Base-by-base conservation (phyloP, 2,329 filamentous ascomycete genomes). In the Paracoccidioides brasiliensis region DNA sequence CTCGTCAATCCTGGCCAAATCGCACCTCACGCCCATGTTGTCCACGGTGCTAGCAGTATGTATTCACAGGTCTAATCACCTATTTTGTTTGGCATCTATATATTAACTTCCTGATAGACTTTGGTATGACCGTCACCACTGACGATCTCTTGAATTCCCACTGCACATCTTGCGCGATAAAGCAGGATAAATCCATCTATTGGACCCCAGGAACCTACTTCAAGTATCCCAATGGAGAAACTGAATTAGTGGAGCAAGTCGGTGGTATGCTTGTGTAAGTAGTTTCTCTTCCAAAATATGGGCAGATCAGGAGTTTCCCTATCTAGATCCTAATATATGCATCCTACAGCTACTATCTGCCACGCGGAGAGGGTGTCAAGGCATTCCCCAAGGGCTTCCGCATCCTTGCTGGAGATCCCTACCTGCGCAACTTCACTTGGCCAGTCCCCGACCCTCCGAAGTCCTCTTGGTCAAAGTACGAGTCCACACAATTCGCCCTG, bases 201-300 rank as follows among this genome's bases (percentile, higher is more conserved):
- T 95, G 89, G 88, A 81, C 83, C 53, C 90, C 90, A 0, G 73
- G 80, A 2, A 67, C 95, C 60, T 90, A 91, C 74, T 95, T 95
- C 70, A 71, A 83, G 66, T 80, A 90, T 64, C 65, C 72, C 10
- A 85, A 86, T 62, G 81, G 85, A 56, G 75, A 82, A 55, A 81
- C 81, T 52, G 80, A 86, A 63, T 69, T 86, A 56, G 87, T 95
- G 48, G 71, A 78, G 0, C 83, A 93, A 67, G 80, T 85, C 52
- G 88, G 89, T 59, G 88, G 90, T 60, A 88, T 94, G 81, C 82
- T 94, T 66, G 86, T 85, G 82, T 91, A 79, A 77, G 85, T 44
- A 77, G 85, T 44, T 52, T 30, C 46, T 44, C 48, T 56, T 43
- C 10, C 32, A 33, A 53, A 52, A 44, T 44, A 4, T 44, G 35